Evolutionary conservation across 768 basidiomycete species (phyloP), one percentile per base, ranked within the genome.

Genomic region (Tricholoma sp.): DNA sequence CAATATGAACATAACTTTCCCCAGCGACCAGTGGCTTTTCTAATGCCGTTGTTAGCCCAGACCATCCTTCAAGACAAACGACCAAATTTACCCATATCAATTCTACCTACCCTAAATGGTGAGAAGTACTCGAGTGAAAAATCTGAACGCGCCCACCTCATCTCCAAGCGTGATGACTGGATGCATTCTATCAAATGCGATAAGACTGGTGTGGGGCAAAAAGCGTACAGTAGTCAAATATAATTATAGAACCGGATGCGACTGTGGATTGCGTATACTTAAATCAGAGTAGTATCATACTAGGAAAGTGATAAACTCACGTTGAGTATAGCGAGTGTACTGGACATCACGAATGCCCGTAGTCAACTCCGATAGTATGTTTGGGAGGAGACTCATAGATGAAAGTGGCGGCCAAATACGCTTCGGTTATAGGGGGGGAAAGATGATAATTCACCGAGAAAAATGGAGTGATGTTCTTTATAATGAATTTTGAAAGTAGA

Each of bases 1-100:
- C 56, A 82, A 36, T 39, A 85, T 64, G 66, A 85, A 85, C 56
- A 85, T 61, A 29, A 62, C 55, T 61, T 84, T 85, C 47, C 80
- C 82, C 58, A 76, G 64, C 12, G 81, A 79, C 81, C 81, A 84
- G 15, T 76, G 67, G 51, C 79, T 76, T 61, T 69, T 75, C 82
- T 83, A 59, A 51, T 42, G 10, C 1, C 45, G 34, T 9, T 4
- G 15, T 53, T 47, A 24, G 52, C 31, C 36, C 20, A 50, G 32
- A 13, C 36, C 18, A 29, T 20, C 18, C 3, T 28, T 5, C 20
- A 12, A 41, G 44, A n/a, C 4, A 24, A 32, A 31, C 15, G 13
- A 49, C 28, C 7, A 17, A n/a, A 50, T 61, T 51, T 65, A 82
- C 81, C 83, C 83, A 84, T 41, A 85, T 80, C 33, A 83, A 66